Evolutionary conservation across 2,329 filamentous ascomycete genomes (phyloP).

Genomic region (Pestalotiopsis sp.): DNA sequence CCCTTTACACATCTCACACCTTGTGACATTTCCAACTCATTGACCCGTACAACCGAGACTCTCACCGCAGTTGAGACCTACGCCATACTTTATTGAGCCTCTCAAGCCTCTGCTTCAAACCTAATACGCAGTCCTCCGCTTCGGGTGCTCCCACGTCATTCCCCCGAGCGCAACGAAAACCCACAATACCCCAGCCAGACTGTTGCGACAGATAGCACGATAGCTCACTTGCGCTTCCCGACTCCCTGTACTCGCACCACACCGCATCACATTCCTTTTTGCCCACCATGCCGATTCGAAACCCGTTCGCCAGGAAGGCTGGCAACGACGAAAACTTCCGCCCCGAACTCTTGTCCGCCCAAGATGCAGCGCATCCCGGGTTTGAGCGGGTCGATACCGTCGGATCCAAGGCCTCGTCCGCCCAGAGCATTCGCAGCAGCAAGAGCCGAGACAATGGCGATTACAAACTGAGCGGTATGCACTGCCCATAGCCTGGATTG

Average conservation of each 20-base stretch:
- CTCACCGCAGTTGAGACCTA: neutral
- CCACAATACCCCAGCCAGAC: neutral
- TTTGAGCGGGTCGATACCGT: constrained; percentile 67
- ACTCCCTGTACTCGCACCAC: neutral
- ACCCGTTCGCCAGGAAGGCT: constrained; percentile 68
- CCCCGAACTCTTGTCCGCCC: constrained; percentile 36
- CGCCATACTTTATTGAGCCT: neutral
- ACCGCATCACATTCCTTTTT: neutral
- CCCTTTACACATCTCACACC: too few relatives aligned
- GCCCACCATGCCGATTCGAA: constrained; percentile 69
- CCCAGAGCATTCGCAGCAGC: constrained; percentile 63
- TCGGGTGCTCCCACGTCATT: neutral
- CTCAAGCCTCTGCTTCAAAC: too few relatives aligned
- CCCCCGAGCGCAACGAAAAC: neutral
- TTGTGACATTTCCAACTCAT: neutral
- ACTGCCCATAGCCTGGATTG: constrained; percentile 11
- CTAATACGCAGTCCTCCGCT: neutral
- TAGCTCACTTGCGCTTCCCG: neutral
- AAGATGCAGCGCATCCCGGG: constrained; percentile 48
- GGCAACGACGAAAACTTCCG: constrained; percentile 60
- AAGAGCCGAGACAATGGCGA: constrained; percentile 68
- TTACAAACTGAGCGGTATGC: constrained; percentile 80
- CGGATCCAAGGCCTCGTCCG: constrained; percentile 63
- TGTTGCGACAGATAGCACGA: neutral
- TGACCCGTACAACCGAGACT: neutral